A percentile compares a stretch with the other conserved stretches of the same genome.
Evolutionary conservation across 495 filamentous ascomycete genomes (phyloP).

Genomic region (Aspergillus nanangensis): DNA sequence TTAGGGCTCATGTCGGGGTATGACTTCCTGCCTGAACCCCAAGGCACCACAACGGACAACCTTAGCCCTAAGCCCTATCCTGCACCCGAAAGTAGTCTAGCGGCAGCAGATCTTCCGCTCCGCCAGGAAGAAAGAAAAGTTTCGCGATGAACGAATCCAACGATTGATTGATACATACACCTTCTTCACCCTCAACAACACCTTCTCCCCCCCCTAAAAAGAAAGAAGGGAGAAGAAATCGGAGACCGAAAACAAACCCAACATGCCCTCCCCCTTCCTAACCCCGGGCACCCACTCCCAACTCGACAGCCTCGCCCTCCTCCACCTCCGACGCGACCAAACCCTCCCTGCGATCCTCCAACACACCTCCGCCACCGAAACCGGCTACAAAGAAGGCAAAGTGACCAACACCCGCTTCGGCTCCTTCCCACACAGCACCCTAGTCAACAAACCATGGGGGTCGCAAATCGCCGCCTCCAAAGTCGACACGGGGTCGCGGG

Average conservation of each 20-base stretch:
- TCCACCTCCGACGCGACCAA: slow-evolving; percentile 81
- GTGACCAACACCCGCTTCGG: slow-evolving; percentile 93
- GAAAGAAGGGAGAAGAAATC: slow-evolving; percentile 6
- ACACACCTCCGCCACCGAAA: slow-evolving; percentile 51
- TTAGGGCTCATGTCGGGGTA: not conserved
- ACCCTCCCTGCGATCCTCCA: slow-evolving; percentile 70
- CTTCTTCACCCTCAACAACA: not conserved
- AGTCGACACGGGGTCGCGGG: slow-evolving; percentile 82
- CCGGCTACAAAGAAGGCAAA: slow-evolving; percentile 74
- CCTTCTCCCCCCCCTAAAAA: not conserved
- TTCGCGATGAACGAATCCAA: not conserved
- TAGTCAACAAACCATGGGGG: slow-evolving; percentile 81
- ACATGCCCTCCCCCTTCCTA: slow-evolving; percentile 65
- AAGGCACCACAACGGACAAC: slow-evolving; percentile 17
- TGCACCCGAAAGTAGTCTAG: slow-evolving; percentile 14
- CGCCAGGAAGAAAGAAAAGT: not conserved
- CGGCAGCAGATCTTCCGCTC: slow-evolving; percentile 7
- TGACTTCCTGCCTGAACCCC: slow-evolving; percentile 6
- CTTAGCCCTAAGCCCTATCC: slow-evolving; percentile 35
- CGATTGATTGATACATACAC: not conserved
- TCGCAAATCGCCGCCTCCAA: slow-evolving; percentile 85
- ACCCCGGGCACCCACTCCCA: slow-evolving; percentile 54
- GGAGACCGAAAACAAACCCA: slow-evolving; percentile 1
- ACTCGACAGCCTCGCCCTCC: slow-evolving; percentile 61
- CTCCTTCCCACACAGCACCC: slow-evolving; percentile 86